Percentiles rank a stretch among this genome's conserved stretches.
Evolutionary conservation across 2,329 filamentous ascomycete genomes (phyloP).

Genomic region (Colletotrichum limetticola): DNA sequence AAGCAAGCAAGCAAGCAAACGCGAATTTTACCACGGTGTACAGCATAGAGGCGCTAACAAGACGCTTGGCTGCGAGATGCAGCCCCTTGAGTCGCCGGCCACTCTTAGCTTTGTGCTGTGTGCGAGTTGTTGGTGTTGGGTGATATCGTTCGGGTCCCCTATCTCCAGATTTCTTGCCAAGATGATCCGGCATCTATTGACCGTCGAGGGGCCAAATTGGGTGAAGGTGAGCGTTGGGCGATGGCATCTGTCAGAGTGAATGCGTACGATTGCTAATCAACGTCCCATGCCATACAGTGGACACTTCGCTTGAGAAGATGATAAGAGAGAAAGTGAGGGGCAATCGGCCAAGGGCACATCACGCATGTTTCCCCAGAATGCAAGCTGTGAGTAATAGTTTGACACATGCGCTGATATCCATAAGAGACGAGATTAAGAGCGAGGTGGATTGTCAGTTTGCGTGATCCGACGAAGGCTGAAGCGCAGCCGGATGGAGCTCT

Average conservation of each 20-base stretch:
- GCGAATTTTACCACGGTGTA: not conserved
- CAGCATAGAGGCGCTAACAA: constrained; percentile 1
- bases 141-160: not conserved
- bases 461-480: not conserved
- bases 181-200: constrained; percentile 10
- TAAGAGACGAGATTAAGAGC: not conserved
- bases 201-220: constrained; percentile 5
- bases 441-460: constrained; percentile 4
- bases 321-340: not conserved
- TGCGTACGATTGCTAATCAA: not conserved
- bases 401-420: constrained; percentile 18
- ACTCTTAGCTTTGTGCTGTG: not conserved
- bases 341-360: not conserved
- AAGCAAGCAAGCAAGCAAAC: constrained; percentile 4
- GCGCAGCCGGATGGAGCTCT: not conserved
- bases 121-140: constrained; percentile 5
- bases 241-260: not conserved
- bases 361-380: constrained; percentile 14
- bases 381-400: constrained; percentile 31
- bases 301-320: not conserved
- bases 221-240: not conserved
- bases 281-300: constrained; percentile 5
- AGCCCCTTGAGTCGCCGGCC: not conserved
- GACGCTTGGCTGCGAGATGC: constrained; percentile 16
- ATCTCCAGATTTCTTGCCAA: constrained; percentile 13